Percentiles rank a stretch among this genome's conserved stretches.
phyloP scores from a whole-genome alignment of 805 yeast species.

The Zygosaccharomyces bailii region DNA sequence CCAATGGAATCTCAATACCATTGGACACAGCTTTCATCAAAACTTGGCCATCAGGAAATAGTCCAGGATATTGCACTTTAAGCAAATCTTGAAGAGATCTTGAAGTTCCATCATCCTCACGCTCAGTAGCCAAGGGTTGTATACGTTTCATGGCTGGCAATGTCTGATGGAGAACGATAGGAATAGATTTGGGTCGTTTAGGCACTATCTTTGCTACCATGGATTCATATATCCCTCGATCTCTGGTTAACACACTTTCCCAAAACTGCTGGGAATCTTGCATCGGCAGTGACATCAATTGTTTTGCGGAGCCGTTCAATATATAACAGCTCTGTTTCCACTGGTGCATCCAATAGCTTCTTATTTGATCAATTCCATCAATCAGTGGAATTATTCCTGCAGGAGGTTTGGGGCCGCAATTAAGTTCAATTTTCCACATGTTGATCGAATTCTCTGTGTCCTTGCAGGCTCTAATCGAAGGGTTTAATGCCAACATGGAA shows the following conservation, averaged over 20 bases:
- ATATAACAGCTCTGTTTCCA: constrained; percentile 79
- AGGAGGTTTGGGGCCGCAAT: constrained; percentile 42
- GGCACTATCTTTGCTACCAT: constrained; percentile 26
- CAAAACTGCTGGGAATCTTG: constrained; percentile 57
- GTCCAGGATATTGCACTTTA: constrained; percentile 40
- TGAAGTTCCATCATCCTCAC: constrained; percentile 7
- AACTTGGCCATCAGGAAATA: constrained; percentile 43
- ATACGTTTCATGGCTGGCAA: constrained; percentile 39
- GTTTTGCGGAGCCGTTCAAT: constrained; percentile 70
- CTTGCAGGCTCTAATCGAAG: constrained; percentile 18
- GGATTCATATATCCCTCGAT: constrained; percentile 19
- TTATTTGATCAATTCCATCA: constrained; percentile 35
- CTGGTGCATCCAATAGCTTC: constrained; percentile 65
- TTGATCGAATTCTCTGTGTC: constrained; percentile 21
- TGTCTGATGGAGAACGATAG: constrained; percentile 27
- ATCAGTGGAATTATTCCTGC: constrained; percentile 41
- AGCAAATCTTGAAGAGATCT: constrained; percentile 26
- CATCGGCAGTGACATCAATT: constrained; percentile 73
- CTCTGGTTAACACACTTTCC: constrained; percentile 42
- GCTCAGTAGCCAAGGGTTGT: constrained; percentile 27
- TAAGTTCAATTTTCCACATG: constrained; percentile 49
- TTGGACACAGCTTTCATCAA: constrained; percentile 45
- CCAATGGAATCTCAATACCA: constrained; percentile 50
- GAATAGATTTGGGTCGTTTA: constrained; percentile 17
- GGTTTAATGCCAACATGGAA: constrained; percentile 41